A percentile compares a stretch with the other conserved stretches of the same genome.
These are phyloP conservation scores for Isoetes taiwanensis DNA, from an alignment of 75 land plant genomes.

Conservation along the genomic window DNA sequence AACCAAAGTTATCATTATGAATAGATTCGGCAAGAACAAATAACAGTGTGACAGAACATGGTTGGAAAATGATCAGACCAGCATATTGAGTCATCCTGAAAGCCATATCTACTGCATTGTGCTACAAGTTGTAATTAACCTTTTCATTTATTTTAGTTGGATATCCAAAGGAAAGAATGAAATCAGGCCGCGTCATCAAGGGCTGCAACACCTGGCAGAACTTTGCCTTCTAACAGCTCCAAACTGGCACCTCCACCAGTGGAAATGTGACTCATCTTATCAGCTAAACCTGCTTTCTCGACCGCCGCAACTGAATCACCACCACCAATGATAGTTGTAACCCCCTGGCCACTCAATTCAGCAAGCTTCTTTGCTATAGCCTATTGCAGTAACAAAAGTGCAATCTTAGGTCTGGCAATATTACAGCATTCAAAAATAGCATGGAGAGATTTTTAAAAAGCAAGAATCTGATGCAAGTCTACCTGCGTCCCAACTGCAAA, in stretches of 20 bases:
- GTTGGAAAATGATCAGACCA: too few species aligned
- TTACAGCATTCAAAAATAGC: neutral
- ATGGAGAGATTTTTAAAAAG: too few species aligned
- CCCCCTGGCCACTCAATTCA: constrained; percentile 61
- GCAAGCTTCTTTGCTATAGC: constrained; percentile 72
- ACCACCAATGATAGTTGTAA: constrained; percentile 79
- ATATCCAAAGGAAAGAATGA: too few species aligned
- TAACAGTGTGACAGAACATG: too few species aligned
- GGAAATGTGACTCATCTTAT: constrained; percentile 89
- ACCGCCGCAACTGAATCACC: constrained; percentile 91
- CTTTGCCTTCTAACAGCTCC: constrained; percentile 80
- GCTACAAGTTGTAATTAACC: too few species aligned
- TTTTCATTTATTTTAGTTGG: too few species aligned
- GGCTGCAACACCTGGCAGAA: constrained; percentile 79
- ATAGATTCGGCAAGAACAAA: too few species aligned
- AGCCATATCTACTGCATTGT: too few species aligned
- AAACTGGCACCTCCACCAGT: constrained; percentile 91
- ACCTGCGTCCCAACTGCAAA: constrained; percentile 78
- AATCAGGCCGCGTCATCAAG: constrained; percentile 65
- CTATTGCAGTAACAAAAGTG: constrained; percentile 10
- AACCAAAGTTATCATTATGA: too few species aligned
- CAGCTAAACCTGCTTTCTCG: constrained; percentile 72
- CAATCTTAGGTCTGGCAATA: neutral
- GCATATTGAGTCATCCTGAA: too few species aligned
- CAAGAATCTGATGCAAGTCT: too few species aligned